Base-by-base conservation (phyloP, 129 eudicot genomes). In the Erigeron canadensis region DNA sequence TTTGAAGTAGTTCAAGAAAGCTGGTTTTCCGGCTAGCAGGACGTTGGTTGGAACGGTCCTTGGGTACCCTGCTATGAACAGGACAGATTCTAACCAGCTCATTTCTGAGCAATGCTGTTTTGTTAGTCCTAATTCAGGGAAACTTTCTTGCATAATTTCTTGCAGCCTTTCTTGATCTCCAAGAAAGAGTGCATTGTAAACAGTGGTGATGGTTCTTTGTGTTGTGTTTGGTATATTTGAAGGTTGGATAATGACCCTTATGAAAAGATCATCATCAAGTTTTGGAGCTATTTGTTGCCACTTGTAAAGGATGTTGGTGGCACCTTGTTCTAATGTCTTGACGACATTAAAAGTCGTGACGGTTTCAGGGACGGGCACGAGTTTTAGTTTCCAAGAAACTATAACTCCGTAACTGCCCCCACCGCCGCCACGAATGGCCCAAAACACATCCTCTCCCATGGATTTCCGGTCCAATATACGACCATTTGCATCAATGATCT, bases 371-470 rank as follows among this genome's bases (percentile, higher is more conserved):
- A 92, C 98, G 0, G 82, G 83, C 2, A 92, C 89, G 4, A 92
- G 79, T 63, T 76, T 83, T 5, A 92, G 77, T 60, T 89, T 92
- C 91, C 96, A 92, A 2, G 91, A 77, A 51, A 86, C 76, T 8
- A 92, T 82, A 4, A 92, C 76, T 28, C 95, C 96, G 12, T 72
- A 89, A 60, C 88, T 89, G 12, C 79, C 96, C 7, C 93, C 96
- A 6, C 93, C 96, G 2, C 84, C 96, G 5, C 96, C 96, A 22
- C 88, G 73, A 11, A 89, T 74, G 5, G 96, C 96, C 96, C 94
- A 89, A 70, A 89, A 89, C 2, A 86, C 81, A 65, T 89, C 96
- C 58, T 89, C 96, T 4, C 96, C 96, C 96, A 86, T 89, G 2
- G 94, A 75, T 41, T 66, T 75, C 50, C 93, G 79, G 43, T 89